These are phyloP conservation scores for Fusarium compactum DNA, from an alignment of 2,329 filamentous ascomycete species.

Conservation along the genomic window DNA sequence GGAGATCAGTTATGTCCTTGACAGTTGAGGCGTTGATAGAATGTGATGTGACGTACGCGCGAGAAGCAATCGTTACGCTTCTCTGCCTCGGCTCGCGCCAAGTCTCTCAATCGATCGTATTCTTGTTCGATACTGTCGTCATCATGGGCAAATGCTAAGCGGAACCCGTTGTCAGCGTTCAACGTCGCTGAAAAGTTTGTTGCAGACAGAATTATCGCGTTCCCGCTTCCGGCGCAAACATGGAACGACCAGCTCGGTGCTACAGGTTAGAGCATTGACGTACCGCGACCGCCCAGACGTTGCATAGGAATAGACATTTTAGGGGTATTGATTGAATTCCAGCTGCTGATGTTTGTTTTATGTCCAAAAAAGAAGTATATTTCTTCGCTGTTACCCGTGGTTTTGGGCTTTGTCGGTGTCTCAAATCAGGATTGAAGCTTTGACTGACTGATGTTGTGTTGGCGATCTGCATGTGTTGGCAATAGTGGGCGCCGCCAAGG, in stretches of 20 bases:
- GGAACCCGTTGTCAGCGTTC: slow-evolving; percentile 25
- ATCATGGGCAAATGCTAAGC: slow-evolving; percentile 80
- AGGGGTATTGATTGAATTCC: not conserved
- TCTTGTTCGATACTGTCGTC: slow-evolving; percentile 80
- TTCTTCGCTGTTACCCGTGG: slow-evolving; percentile 1
- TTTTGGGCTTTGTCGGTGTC: slow-evolving; percentile 18
- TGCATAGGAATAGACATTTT: slow-evolving; percentile 58
- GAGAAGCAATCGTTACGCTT: slow-evolving; percentile 85
- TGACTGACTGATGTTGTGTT: slow-evolving; percentile 27
- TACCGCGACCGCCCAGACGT: slow-evolving; percentile 60
- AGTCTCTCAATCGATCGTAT: slow-evolving; percentile 89
- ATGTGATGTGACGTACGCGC: slow-evolving; percentile 61
- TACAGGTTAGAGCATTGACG: slow-evolving; percentile 35
- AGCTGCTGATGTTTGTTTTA: not conserved
- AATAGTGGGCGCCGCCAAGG: slow-evolving; percentile 40
- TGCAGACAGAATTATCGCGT: not conserved
- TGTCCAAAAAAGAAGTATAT: not conserved
- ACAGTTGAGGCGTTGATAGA: not conserved
- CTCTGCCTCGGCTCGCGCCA: slow-evolving; percentile 82
- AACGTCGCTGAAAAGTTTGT: slow-evolving; percentile 9
- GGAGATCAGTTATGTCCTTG: slow-evolving; percentile 24
- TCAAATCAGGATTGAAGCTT: slow-evolving; percentile 25
- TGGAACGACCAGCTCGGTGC: not conserved
- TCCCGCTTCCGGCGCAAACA: slow-evolving; percentile 32
- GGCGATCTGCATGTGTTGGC: slow-evolving; percentile 32